A percentile compares a stretch with the other conserved stretches of the same genome.
Evolutionary conservation across 1,284 basidiomycete species (phyloP).

Genomic region (Trichosporon coremiiforme): DNA sequence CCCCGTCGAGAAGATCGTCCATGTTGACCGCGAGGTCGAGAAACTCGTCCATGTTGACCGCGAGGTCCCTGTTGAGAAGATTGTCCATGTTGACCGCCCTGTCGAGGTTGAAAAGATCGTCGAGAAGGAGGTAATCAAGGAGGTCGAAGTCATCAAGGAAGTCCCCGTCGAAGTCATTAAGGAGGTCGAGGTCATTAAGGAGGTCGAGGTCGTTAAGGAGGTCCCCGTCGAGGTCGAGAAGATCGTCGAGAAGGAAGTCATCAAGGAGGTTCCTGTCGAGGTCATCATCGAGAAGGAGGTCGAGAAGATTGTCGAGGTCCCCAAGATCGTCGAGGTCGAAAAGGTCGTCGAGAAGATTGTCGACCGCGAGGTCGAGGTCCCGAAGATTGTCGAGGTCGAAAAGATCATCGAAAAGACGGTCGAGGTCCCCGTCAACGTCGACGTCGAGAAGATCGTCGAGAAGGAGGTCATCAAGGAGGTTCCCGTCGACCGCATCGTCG

Average conservation of each 20-base stretch:
- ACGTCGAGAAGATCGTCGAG: constrained; percentile 50
- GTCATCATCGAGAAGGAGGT: constrained; percentile 48
- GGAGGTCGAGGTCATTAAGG: constrained; percentile 41
- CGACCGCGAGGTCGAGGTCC: constrained; percentile 51
- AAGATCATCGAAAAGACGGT: constrained; percentile 55
- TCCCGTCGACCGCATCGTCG: constrained; percentile 46
- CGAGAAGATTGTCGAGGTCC: constrained; percentile 53
- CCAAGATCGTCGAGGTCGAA: constrained; percentile 46
- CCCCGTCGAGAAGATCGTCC: constrained; percentile 44
- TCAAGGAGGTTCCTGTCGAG: constrained; percentile 34
- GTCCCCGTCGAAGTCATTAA: constrained; percentile 44
- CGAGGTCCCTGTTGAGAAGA: constrained; percentile 42
- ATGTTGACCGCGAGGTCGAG: constrained; percentile 47
- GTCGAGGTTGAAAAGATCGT: constrained; percentile 51
- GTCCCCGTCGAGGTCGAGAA: constrained; percentile 44
- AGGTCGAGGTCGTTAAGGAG: constrained; percentile 49
- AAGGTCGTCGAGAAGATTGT: constrained; percentile 48
- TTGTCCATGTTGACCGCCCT: constrained; percentile 37
- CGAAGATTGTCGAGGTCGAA: constrained; percentile 51
- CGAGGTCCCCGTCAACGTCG: constrained; percentile 46
- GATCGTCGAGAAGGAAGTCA: constrained; percentile 39
- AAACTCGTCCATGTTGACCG: constrained; percentile 53
- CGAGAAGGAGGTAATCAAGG: constrained; percentile 44
- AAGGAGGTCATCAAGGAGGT: constrained; percentile 50
- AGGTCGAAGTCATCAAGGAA: constrained; percentile 37